Base-by-base conservation (phyloP, 2,329 filamentous ascomycete genomes). In the Neopestalotiopsis clavispora region DNA sequence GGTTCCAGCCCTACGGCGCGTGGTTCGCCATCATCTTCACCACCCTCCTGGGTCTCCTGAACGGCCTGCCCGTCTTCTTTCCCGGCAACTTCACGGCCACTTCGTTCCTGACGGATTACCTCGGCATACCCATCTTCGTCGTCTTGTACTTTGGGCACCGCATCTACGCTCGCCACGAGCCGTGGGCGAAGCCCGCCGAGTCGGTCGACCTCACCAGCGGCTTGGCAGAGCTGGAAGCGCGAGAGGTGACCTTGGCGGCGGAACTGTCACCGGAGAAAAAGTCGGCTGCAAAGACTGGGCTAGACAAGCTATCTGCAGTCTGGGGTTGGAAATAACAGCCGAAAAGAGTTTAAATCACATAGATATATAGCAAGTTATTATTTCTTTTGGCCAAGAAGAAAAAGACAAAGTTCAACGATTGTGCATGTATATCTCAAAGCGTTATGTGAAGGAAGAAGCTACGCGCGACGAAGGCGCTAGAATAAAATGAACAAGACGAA, bases 1-100 rank as follows among this genome's bases (percentile, higher is more conserved):
- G 75, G 20, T 74, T 90, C 6, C 88, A 90, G 73, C 88, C 89
- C 0, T 89, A 84, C 69, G 87, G 86, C 3, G 84, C 89, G 0
- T 89, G 81, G 69, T 74, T 87, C 61, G 83, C 84, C 14, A 82
- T 90, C 34, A 75, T 84, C 4, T 78, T 82, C 38, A 87, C 90
- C 73, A 79, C 76, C 0, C 81, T 89, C 65, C 79, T 91, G 13
- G 79, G 80, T 4, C 77, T 91, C 2, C 84, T 90, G 75, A 91
- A 90, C 70, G 90, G 90, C 0, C 91, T 91, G 75, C 84, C 85
- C 52, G 86, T 89, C 2, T 92, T 92, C 76, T 89, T 87, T 77
- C 84, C 86, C 0, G 81, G 82, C 7, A 81, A 87, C 20, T 92
- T 86, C 85, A 83, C 82, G 10, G 83, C 84, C 0, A 81, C 80